Evolutionary conservation across 331 rosid genomes (phyloP).

Genomic region (Malus hybrid): DNA sequence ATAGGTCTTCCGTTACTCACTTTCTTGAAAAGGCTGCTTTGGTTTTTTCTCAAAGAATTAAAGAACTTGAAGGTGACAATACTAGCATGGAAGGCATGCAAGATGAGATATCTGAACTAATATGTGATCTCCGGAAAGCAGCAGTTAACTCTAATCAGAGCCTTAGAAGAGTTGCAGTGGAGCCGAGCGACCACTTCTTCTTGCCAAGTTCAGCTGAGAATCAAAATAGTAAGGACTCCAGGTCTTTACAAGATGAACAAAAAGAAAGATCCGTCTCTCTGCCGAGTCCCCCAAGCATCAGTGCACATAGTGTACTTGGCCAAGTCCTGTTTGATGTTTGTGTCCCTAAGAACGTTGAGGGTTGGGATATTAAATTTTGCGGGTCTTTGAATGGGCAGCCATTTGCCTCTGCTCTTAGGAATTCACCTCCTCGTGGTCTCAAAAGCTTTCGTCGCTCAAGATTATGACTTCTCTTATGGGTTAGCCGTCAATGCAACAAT

Average conservation of each 20-base stretch:
- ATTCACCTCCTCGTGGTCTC: constrained; percentile 35
- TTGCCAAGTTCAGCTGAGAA: constrained; percentile 72
- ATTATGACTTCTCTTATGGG: constrained; percentile 25
- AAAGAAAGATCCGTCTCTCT: constrained; percentile 49
- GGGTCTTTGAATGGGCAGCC: constrained; percentile 61
- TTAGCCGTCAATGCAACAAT: neutral
- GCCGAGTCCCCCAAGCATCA: constrained; percentile 64
- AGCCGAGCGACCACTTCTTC: constrained; percentile 78
- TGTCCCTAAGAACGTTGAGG: constrained; percentile 83
- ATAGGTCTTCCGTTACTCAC: constrained; percentile 55
- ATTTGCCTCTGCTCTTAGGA: constrained; percentile 49
- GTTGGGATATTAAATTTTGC: constrained; percentile 77
- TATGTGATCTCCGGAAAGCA: constrained; percentile 77
- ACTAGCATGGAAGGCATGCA: constrained; percentile 35
- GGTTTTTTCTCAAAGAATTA: constrained; percentile 42
- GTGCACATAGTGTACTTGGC: constrained; percentile 76
- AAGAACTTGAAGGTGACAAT: constrained; percentile 47
- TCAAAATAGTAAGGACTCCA: constrained; percentile 30
- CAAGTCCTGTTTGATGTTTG: constrained; percentile 75
- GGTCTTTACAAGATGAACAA: constrained; percentile 43
- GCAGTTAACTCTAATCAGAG: constrained; percentile 76
- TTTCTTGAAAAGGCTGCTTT: constrained; percentile 62
- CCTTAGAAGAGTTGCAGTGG: constrained; percentile 72
- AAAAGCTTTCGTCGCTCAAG: constrained; percentile 67
- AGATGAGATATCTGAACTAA: constrained; percentile 73